Conservation (phyloP, 495 filamentous ascomycete genomes). For the Saxophila tyrrhenica region DNA sequence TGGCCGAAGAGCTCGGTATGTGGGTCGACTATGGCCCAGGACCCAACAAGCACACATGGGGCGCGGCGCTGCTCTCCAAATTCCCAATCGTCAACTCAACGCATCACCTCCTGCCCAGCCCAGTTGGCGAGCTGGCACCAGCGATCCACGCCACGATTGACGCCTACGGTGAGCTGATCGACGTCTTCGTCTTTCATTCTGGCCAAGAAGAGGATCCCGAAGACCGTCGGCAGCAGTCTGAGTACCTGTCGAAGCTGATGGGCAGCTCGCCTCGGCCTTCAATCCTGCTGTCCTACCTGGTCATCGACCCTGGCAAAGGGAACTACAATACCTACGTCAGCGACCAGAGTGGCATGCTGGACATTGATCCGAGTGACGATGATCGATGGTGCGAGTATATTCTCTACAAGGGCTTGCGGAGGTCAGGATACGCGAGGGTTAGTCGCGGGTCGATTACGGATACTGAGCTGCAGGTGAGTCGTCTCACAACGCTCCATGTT, state of each 20-base stretch:
- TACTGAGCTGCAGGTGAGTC: conserved; percentile 79
- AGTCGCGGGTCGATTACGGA: conserved; percentile 88
- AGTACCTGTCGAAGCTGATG: conserved; percentile 86
- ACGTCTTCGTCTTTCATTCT: conserved; percentile 97
- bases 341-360: conserved; percentile 77
- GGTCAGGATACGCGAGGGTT: conserved; percentile 82
- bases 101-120: conserved; percentile 86
- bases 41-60: conserved; percentile 99
- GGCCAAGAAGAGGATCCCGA: conserved; percentile 97
- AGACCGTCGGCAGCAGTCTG: conserved; percentile 76
- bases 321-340: conserved; percentile 98
- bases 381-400: conserved; percentile 99
- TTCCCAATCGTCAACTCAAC: conserved; percentile 97
- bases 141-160: conserved; percentile 94
- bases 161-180: conserved; percentile 77
- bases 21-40: conserved; percentile 96
- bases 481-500: background rate
- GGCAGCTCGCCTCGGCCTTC: conserved; percentile 65
- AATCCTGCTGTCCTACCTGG: conserved; percentile 83
- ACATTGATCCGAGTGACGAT: conserved; percentile 87
- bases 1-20: conserved; percentile 95
- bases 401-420: conserved; percentile 77
- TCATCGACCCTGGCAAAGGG: conserved; percentile 78
- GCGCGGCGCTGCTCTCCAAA: conserved; percentile 81
- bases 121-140: conserved; percentile 88